Percentiles rank a stretch among this genome's conserved stretches.
Conservation (phyloP, 2,329 filamentous ascomycete genomes). For the Zymoseptoria brevis region DNA sequence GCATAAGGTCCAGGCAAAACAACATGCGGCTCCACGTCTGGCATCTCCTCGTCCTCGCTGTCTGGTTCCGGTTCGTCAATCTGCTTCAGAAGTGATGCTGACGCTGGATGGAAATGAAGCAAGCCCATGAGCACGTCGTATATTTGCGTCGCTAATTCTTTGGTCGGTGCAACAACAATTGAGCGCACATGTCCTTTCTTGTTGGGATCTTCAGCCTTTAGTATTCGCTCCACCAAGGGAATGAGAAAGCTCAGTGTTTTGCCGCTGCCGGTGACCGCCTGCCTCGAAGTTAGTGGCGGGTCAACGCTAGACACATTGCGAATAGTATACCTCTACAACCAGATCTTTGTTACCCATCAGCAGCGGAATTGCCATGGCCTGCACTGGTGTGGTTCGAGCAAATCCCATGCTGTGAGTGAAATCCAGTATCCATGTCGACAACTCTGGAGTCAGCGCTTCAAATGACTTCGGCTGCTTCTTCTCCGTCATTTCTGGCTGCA, state of each 20-base stretch:
- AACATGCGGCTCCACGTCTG: constrained; percentile 36
- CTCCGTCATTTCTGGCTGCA: constrained; percentile 2
- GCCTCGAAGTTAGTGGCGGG: background rate
- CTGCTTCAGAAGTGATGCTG: constrained; percentile 59
- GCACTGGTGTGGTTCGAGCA: constrained; percentile 83
- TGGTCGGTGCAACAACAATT: constrained; percentile 85
- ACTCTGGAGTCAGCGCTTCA: constrained; percentile 59
- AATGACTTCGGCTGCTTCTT: constrained; percentile 48
- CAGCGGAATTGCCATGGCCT: constrained; percentile 80
- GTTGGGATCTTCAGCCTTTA: constrained; percentile 70
- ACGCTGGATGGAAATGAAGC: constrained; percentile 73
- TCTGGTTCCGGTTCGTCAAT: constrained; percentile 26
- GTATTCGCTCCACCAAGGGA: constrained; percentile 71
- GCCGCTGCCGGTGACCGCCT: constrained; percentile 82
- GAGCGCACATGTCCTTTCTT: constrained; percentile 86
- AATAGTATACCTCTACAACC: constrained; percentile 61
- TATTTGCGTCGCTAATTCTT: constrained; percentile 88
- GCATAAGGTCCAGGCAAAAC: constrained; percentile 46
- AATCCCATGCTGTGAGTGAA: constrained; percentile 81
- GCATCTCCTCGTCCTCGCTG: constrained; percentile 35
- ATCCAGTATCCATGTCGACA: constrained; percentile 79
- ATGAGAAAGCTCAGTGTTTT: constrained; percentile 85
- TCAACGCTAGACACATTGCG: background rate
- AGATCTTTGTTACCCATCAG: constrained; percentile 88
- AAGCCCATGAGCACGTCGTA: constrained; percentile 70